phyloP scores from a whole-genome alignment of 2,329 filamentous ascomycete genomes.

The Graphilbum ipis-grandicollis region DNA sequence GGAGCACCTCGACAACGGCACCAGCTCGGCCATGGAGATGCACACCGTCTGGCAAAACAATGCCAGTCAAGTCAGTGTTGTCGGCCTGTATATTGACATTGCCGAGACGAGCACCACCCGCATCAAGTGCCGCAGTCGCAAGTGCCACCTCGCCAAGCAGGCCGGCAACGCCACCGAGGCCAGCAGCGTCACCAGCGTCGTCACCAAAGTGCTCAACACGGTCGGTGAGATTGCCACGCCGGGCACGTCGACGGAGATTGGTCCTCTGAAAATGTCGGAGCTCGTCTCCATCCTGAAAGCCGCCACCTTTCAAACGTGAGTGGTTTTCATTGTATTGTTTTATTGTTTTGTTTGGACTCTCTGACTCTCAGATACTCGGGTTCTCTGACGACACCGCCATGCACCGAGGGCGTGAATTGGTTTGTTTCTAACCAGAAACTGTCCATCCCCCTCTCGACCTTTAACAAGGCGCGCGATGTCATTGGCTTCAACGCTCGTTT shows the following conservation, averaged over 20 bases:
- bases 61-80: slow-evolving; percentile 21
- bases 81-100: slow-evolving; percentile 25
- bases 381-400: slow-evolving; percentile 31
- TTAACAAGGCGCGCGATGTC: slow-evolving; percentile 20
- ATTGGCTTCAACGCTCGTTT: slow-evolving; percentile 31
- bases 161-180: neutral
- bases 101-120: slow-evolving; percentile 9
- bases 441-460: slow-evolving; percentile 19
- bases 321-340: neutral
- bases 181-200: slow-evolving; percentile 11
- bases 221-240: slow-evolving; percentile 23
- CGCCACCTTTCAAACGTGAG: slow-evolving; percentile 21
- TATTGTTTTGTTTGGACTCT: neutral
- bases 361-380: slow-evolving; percentile 20
- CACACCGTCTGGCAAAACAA: slow-evolving; percentile 41
- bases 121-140: neutral
- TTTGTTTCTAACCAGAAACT: slow-evolving; percentile 26
- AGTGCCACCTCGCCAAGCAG: too few relatives aligned
- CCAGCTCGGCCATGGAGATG: slow-evolving; percentile 32
- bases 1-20: slow-evolving; percentile 27
- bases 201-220: slow-evolving; percentile 26
- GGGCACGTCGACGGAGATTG: slow-evolving; percentile 21
- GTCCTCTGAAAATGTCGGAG: slow-evolving; percentile 25
- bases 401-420: slow-evolving; percentile 29
- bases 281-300: slow-evolving; percentile 19